Conservation (phyloP, 2,329 filamentous ascomycete species). For the Exophiala dermatitidis region DNA sequence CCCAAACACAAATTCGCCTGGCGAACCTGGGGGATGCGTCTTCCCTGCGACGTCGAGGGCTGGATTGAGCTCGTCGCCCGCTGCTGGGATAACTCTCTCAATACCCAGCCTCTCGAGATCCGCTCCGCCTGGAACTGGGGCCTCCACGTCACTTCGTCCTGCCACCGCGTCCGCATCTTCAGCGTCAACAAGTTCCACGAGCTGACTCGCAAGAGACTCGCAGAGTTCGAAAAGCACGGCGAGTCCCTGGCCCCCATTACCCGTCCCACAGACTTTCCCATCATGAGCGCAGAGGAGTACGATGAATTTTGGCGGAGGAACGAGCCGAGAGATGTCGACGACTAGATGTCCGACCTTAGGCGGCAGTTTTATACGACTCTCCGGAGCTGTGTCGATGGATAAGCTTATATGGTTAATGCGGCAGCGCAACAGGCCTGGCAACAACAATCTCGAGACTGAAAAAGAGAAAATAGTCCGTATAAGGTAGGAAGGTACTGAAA, state of each 20-base stretch:
- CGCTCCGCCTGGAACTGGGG: slow-evolving; percentile 48
- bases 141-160: slow-evolving; percentile 35
- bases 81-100: slow-evolving; percentile 57
- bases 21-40: slow-evolving; percentile 56
- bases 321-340: slow-evolving; percentile 29
- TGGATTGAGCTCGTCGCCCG: slow-evolving; percentile 55
- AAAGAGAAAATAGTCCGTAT: not conserved
- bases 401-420: too few relatives aligned
- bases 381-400: too few relatives aligned
- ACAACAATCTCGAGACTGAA: not conserved
- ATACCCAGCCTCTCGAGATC: slow-evolving; percentile 53
- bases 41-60: slow-evolving; percentile 57
- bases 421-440: too few relatives aligned
- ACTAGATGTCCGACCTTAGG: slow-evolving; percentile 1
- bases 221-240: slow-evolving; percentile 30
- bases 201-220: slow-evolving; percentile 29
- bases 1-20: slow-evolving; percentile 58
- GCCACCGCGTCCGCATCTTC: slow-evolving; percentile 35
- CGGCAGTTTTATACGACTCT: too few relatives aligned
- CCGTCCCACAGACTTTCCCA: slow-evolving; percentile 29
- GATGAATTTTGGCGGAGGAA: slow-evolving; percentile 30
- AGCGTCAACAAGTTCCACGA: slow-evolving; percentile 42
- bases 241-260: slow-evolving; percentile 33
- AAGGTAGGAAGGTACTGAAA: too few relatives aligned
- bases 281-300: slow-evolving; percentile 30